These are phyloP conservation scores for Xylariales sp. DNA, from an alignment of 2,329 filamentous ascomycete species.

Conservation along the genomic window DNA sequence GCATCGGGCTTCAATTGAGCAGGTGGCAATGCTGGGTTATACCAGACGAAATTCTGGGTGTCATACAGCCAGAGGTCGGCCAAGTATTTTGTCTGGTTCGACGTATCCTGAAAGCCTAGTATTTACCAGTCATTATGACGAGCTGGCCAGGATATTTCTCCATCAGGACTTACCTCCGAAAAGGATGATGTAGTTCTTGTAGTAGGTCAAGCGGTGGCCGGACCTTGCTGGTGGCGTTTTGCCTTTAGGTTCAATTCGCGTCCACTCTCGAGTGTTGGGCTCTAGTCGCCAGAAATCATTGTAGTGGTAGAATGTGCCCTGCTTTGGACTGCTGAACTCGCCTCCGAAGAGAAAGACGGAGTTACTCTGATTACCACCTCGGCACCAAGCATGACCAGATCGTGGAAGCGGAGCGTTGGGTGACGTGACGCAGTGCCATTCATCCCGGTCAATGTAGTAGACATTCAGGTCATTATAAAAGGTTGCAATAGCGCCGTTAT, in stretches of 20 bases:
- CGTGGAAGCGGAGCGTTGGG: conserved; percentile 89
- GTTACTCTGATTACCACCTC: conserved; percentile 74
- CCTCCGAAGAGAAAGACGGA: conserved; percentile 91
- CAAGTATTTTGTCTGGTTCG: conserved; percentile 89
- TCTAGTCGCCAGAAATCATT: conserved; percentile 97
- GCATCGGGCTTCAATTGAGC: conserved; percentile 86
- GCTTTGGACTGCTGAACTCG: conserved; percentile 88
- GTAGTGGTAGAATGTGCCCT: conserved; percentile 98
- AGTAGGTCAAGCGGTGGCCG: conserved; percentile 94
- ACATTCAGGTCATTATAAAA: conserved; percentile 65
- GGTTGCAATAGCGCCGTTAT: conserved; percentile 80
- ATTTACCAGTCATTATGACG: conserved; percentile 8
- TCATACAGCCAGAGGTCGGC: conserved; percentile 96
- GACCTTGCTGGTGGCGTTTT: conserved; percentile 80
- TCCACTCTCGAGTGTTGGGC: conserved; percentile 82
- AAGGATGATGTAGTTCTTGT: conserved; percentile 92
- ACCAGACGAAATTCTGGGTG: conserved; percentile 81
- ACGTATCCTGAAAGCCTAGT: conserved; percentile 84
- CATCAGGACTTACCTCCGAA: conserved; percentile 59
- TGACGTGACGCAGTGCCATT: conserved; percentile 86
- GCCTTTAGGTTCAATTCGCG: conserved; percentile 74
- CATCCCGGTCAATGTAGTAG: conserved; percentile 76
- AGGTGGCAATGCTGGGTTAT: conserved; percentile 67
- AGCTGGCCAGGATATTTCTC: background rate
- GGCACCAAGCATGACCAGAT: conserved; percentile 91